phyloP scores from a whole-genome alignment of 768 basidiomycete species.

The Boletus rubescentipes region DNA sequence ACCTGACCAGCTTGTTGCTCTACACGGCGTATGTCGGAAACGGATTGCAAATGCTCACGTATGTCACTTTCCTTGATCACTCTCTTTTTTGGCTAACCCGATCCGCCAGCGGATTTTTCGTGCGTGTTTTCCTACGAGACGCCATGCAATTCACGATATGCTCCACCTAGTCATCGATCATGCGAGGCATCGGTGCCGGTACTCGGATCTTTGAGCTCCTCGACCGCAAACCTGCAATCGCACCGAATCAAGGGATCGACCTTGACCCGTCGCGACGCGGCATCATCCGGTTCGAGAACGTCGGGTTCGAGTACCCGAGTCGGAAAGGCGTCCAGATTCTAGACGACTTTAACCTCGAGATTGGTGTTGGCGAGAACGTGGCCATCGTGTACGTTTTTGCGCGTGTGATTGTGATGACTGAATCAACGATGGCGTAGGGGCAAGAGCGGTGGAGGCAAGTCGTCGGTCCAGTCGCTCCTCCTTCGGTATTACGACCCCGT shows the following conservation, averaged over 20 bases:
- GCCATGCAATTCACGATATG: background rate
- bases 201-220: slow-evolving; percentile 92
- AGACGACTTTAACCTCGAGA: slow-evolving; percentile 77
- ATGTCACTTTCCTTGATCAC: slow-evolving; percentile 25
- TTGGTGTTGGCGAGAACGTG: slow-evolving; percentile 83
- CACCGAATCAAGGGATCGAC: slow-evolving; percentile 57
- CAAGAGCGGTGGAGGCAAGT: slow-evolving; percentile 92
- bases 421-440: slow-evolving; percentile 49
- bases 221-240: slow-evolving; percentile 75
- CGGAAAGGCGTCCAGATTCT: slow-evolving; percentile 79
- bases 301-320: slow-evolving; percentile 89
- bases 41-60: slow-evolving; percentile 80
- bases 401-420: background rate
- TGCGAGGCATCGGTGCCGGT: slow-evolving; percentile 95
- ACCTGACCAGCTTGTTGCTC: slow-evolving; percentile 83
- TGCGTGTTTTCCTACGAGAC: slow-evolving; percentile 22
- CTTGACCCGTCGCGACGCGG: slow-evolving; percentile 62
- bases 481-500: slow-evolving; percentile 88
- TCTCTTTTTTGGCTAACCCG: background rate
- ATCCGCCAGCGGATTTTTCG: slow-evolving; percentile 37
- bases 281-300: slow-evolving; percentile 74
- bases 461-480: slow-evolving; percentile 83
- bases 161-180: slow-evolving; percentile 76
- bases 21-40: slow-evolving; percentile 90
- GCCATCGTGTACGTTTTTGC: slow-evolving; percentile 78